These are phyloP conservation scores for Onygena corvina DNA, from an alignment of 2,329 filamentous ascomycete genomes.

Conservation along the genomic window DNA sequence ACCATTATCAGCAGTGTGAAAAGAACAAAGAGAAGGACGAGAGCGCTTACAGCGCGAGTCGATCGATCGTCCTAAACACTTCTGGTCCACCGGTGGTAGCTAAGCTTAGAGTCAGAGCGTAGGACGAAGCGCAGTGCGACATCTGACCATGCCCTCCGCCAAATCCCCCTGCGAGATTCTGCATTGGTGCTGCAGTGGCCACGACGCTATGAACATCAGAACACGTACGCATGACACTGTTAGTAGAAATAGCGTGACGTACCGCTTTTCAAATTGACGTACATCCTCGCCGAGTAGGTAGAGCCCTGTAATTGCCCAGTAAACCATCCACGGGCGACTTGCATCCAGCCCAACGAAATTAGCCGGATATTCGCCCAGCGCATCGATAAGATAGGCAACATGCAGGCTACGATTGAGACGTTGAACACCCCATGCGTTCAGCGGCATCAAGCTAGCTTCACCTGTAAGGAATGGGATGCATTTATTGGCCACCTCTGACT, in stretches of 20 bases:
- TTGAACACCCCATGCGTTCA: constrained; percentile 64
- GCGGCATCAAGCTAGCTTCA: constrained; percentile 30
- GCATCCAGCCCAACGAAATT: constrained; percentile 67
- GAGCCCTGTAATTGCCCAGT: constrained; percentile 76
- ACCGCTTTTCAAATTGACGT: constrained; percentile 51
- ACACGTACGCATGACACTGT: background rate
- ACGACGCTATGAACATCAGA: constrained; percentile 41
- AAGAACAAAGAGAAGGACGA: background rate
- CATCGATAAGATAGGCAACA: constrained; percentile 37
- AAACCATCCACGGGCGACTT: constrained; percentile 83
- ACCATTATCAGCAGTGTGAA: background rate
- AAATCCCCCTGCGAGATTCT: constrained; percentile 75
- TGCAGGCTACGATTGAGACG: constrained; percentile 54
- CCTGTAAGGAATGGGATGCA: constrained; percentile 56
- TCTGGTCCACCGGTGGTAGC: constrained; percentile 65
- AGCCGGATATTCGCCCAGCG: constrained; percentile 50
- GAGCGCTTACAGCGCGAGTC: constrained; percentile 53
- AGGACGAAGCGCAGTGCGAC: constrained; percentile 79
- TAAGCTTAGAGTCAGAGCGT: constrained; percentile 69
- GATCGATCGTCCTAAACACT: constrained; percentile 63
- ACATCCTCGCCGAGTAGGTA: constrained; percentile 64
- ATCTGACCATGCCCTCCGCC: constrained; percentile 86
- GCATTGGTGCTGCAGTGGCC: constrained; percentile 65
- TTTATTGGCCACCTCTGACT: constrained; percentile 55
- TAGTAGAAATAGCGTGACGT: constrained; percentile 20